phyloP scores from a whole-genome alignment of 805 yeast genomes.

The Ogataea pilisensis region DNA sequence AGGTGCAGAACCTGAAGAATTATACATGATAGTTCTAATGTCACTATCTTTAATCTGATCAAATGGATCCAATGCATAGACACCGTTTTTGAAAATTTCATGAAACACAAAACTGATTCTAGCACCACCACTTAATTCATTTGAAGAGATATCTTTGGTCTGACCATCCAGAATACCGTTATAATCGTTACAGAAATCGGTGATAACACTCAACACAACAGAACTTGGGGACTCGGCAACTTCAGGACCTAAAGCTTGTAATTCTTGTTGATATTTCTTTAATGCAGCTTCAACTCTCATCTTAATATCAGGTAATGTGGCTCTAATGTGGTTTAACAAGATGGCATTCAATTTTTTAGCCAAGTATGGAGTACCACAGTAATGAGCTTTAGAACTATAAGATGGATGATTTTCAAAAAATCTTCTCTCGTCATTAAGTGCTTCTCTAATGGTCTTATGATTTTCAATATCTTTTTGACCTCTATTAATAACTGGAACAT shows the following conservation, averaged over 20 bases:
- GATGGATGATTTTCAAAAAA: slow-evolving; percentile 89
- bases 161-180: slow-evolving; percentile 89
- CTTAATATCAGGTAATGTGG: slow-evolving; percentile 88
- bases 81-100: slow-evolving; percentile 91
- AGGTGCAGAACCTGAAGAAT: slow-evolving; percentile 95
- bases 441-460: slow-evolving; percentile 83
- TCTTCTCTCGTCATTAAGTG: slow-evolving; percentile 71
- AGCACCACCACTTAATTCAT: slow-evolving; percentile 96
- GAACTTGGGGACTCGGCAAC: slow-evolving; percentile 85
- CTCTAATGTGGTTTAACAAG: slow-evolving; percentile 83
- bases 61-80: slow-evolving; percentile 88
- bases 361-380: slow-evolving; percentile 97
- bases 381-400: slow-evolving; percentile 88
- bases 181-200: slow-evolving; percentile 89
- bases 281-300: slow-evolving; percentile 81
- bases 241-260: slow-evolving; percentile 79
- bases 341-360: slow-evolving; percentile 89
- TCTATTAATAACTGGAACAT: slow-evolving; percentile 94
- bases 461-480: slow-evolving; percentile 94
- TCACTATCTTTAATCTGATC: slow-evolving; percentile 95
- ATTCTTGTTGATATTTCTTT: slow-evolving; percentile 79
- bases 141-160: slow-evolving; percentile 79
- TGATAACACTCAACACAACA: slow-evolving; percentile 83
- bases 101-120: slow-evolving; percentile 96
- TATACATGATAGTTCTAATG: slow-evolving; percentile 94